A percentile compares a stretch with the other conserved stretches of the same genome.
Conservation (phyloP, 108 stramenopile genomes). For the Phaeodactylum tricornutum region DNA sequence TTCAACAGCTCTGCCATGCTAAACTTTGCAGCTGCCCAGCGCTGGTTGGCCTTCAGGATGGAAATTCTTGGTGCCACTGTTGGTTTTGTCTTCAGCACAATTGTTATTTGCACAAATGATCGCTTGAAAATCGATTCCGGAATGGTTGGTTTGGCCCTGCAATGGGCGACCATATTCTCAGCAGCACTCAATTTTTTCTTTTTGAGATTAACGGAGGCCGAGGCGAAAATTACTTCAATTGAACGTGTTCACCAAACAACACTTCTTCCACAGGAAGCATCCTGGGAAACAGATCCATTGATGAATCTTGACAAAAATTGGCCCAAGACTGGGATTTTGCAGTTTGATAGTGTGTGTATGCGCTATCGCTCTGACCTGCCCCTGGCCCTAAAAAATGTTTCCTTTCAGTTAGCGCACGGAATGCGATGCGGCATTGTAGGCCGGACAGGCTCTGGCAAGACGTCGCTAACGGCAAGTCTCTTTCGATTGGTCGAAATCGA, state of each 20-base stretch:
- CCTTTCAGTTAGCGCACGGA: slow-evolving; percentile 49
- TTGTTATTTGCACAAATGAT: slow-evolving; percentile 45
- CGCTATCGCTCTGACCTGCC: slow-evolving; percentile 78
- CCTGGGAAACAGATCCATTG: slow-evolving; percentile 29
- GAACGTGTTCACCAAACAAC: slow-evolving; percentile 79
- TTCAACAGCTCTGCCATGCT: slow-evolving; percentile 78
- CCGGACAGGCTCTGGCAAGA: slow-evolving; percentile 82
- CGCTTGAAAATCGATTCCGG: slow-evolving; percentile 47
- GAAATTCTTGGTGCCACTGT: slow-evolving; percentile 80
- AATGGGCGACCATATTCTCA: slow-evolving; percentile 80
- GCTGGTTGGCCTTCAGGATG: slow-evolving; percentile 93
- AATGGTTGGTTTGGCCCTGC: slow-evolving; percentile 87
- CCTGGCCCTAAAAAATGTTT: slow-evolving; percentile 82
- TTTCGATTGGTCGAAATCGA: slow-evolving; percentile 44
- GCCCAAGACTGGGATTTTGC: slow-evolving; percentile 68
- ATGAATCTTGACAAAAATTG: slow-evolving; percentile 25
- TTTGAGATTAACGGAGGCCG: slow-evolving; percentile 83
- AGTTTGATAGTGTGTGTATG: slow-evolving; percentile 49
- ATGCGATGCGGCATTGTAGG: slow-evolving; percentile 80
- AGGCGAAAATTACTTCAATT: slow-evolving; percentile 86
- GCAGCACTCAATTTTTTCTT: slow-evolving; percentile 91
- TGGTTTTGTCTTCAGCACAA: slow-evolving; percentile 47
- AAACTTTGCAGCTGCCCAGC: slow-evolving; percentile 73
- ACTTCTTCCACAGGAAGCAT: slow-evolving; percentile 47
- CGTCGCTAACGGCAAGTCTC: slow-evolving; percentile 75